A percentile compares a stretch with the other conserved stretches of the same genome.
Evolutionary conservation across 208 protist species (phyloP).

Genomic region (Crithidia mellificae): DNA sequence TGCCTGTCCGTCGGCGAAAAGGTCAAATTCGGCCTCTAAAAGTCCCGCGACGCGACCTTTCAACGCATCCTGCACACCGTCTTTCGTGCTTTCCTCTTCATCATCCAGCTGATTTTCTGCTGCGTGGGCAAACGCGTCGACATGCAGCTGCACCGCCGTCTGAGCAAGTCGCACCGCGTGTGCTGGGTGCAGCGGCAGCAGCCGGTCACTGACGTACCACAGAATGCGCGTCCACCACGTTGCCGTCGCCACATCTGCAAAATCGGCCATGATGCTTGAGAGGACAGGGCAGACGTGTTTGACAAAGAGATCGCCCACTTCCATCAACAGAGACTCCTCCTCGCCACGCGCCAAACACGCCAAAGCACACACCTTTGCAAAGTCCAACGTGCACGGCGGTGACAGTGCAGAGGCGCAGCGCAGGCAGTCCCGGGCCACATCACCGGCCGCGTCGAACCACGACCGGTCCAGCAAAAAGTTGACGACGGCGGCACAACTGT

Average conservation of each 20-base stretch:
- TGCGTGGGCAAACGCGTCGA: too few relatives aligned
- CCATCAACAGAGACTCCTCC: not conserved
- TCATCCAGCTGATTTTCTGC: too few relatives aligned
- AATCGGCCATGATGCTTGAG: too few relatives aligned
- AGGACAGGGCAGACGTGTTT: slow-evolving; percentile 17
- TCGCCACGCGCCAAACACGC: slow-evolving; percentile 7
- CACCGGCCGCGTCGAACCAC: slow-evolving; percentile 7
- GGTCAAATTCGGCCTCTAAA: slow-evolving; percentile 37
- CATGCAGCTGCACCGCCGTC: slow-evolving; percentile 16
- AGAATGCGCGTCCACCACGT: slow-evolving; percentile 51
- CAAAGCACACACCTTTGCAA: slow-evolving; percentile 36
- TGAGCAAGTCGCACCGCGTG: slow-evolving; percentile 26
- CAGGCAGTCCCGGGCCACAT: slow-evolving; percentile 12
- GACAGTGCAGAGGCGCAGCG: not conserved
- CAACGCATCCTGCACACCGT: slow-evolving; percentile 10
- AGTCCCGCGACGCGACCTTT: slow-evolving; percentile 5
- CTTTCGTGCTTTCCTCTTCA: not conserved
- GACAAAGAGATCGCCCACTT: slow-evolving; percentile 8
- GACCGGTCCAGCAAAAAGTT: slow-evolving; percentile 22
- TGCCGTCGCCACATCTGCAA: too few relatives aligned
- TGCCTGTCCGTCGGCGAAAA: slow-evolving; percentile 21
- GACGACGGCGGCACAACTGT: slow-evolving; percentile 17
- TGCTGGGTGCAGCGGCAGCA: slow-evolving; percentile 7
- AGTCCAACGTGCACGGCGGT: slow-evolving; percentile 18
- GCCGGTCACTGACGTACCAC: slow-evolving; percentile 29